Evolutionary conservation across 23 red algal genomes (phyloP), one percentile per base, ranked within the genome.

Genomic region (Cyanidiococcus yangmingshanensis): DNA sequence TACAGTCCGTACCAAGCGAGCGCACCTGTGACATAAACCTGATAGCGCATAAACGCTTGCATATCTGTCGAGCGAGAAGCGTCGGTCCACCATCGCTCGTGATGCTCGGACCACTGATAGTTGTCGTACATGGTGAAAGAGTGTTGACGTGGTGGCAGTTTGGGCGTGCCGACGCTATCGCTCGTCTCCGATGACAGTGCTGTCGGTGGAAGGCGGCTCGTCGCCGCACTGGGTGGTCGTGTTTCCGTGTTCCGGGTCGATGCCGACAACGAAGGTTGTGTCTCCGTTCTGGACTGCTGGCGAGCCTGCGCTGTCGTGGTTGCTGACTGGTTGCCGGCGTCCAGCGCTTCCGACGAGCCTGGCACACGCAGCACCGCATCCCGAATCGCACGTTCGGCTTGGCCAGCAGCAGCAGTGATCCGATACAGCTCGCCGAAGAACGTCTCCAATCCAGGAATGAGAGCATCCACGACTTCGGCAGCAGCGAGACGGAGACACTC

Each of bases 71-170:
- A 54, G 45, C 45, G 45, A 15, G 45, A 54, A 54, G 45, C 45
- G 45, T 54, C 45, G 12, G 21, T 7, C 45, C 45, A 54, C 45
- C 45, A 54, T 21, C 12, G 45, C 21, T 7, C 45, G 7, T 7
- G 12, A 7, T 54, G 45, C 7, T 54, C 45, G 12, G 45, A 54
- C 7, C 45, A 21, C 45, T 54, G 45, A 7, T 15, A 30, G 27
- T 71, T 3, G 32, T 71, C 63, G 27, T 71, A 71, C 63, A 71
- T 71, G 12, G 63, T 32, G 32, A 32, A 71, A 12, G 63, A 71
- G 63, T 71, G 12, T 30, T 71, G 63, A 25, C 63, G 21, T 35
- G 63, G 63, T 25, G 63, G 63, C 7, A 71, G 32, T 29, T 7
- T 7, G 7, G n/a, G 63, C 21, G 45, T 21, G 45, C 12, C 45